These are phyloP conservation scores for Leishmania major DNA, from an alignment of 208 protist genomes.

Conservation along the genomic window DNA sequence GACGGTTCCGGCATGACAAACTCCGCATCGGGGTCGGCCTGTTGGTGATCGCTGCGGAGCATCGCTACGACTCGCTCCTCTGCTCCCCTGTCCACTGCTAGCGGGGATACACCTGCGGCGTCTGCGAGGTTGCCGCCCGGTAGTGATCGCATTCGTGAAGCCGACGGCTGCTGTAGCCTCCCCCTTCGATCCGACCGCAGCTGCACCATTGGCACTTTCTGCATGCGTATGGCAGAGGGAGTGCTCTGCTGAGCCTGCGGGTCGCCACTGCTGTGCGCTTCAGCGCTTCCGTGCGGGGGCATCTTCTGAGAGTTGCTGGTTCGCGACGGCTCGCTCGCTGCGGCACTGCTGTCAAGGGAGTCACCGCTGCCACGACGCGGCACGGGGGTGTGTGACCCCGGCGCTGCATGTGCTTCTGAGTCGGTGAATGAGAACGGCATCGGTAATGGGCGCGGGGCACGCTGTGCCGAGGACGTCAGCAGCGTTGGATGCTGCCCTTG, in stretches of 20 bases:
- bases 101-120: slow-evolving; percentile 23
- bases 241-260: not conserved
- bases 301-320: not conserved
- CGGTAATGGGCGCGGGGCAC: not conserved
- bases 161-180: not conserved
- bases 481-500: not conserved
- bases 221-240: not conserved
- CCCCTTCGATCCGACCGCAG: not conserved
- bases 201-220: not conserved
- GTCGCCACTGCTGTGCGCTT: not conserved
- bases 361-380: not conserved
- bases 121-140: slow-evolving; percentile 24
- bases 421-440: not conserved
- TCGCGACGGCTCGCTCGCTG: not conserved
- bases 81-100: slow-evolving; percentile 24
- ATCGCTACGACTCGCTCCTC: slow-evolving; percentile 44
- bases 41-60: slow-evolving; percentile 30
- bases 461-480: not conserved
- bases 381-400: not conserved
- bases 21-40: slow-evolving; percentile 1
- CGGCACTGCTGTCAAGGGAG: not conserved
- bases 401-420: not conserved
- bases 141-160: slow-evolving; percentile 9
- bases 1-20: not conserved
- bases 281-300: not conserved